These are phyloP conservation scores for Erodium trifolium DNA, from an alignment of 441 rosid genomes.

Conservation along the genomic window DNA sequence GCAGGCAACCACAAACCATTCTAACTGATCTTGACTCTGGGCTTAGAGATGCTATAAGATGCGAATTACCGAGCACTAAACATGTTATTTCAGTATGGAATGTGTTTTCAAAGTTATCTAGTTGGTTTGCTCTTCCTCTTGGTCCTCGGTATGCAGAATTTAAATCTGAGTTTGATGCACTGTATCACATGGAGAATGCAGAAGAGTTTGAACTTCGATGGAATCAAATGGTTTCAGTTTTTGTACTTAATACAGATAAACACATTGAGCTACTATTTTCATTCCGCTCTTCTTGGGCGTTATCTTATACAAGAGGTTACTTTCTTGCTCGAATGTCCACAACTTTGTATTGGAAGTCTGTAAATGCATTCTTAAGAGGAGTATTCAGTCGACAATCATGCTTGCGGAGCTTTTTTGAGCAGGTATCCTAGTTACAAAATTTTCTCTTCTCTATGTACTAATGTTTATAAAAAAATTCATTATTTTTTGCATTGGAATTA, in stretches of 20 bases:
- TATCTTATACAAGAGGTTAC: conserved; percentile 48
- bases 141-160: conserved; percentile 69
- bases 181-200: conserved; percentile 42
- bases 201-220: conserved; percentile 82
- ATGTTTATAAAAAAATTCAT: background rate
- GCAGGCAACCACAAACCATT: conserved; percentile 68
- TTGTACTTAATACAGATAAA: conserved; percentile 67
- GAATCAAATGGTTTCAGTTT: conserved; percentile 57
- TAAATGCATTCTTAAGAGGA: conserved; percentile 53
- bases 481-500: conserved; percentile 10
- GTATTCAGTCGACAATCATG: conserved; percentile 50
- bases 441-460: background rate
- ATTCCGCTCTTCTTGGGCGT: conserved; percentile 53
- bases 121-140: conserved; percentile 71
- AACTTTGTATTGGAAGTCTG: conserved; percentile 48
- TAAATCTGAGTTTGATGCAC: conserved; percentile 57
- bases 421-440: conserved; percentile 38
- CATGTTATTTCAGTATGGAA: conserved; percentile 62
- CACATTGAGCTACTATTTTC: conserved; percentile 66
- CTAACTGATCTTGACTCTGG: conserved; percentile 71
- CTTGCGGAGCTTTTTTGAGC: conserved; percentile 66
- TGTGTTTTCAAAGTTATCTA: conserved; percentile 52
- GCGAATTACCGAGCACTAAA: conserved; percentile 60
- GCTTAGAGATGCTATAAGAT: conserved; percentile 61
- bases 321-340: conserved; percentile 64